phyloP scores from a whole-genome alignment of 2,329 filamentous ascomycete genomes.

The Metarhizium rileyi region DNA sequence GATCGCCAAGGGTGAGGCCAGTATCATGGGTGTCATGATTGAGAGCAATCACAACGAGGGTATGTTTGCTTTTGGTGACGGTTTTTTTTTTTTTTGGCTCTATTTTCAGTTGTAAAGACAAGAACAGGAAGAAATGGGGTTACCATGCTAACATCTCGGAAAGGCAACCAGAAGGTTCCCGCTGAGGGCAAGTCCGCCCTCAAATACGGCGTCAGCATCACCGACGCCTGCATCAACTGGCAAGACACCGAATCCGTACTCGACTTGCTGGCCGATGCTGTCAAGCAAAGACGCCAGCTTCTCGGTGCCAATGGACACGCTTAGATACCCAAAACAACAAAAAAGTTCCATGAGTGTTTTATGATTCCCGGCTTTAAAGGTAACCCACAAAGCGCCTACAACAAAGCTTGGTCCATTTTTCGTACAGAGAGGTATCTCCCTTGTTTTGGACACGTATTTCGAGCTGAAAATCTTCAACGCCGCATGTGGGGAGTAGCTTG shows the following conservation, averaged over 20 bases:
- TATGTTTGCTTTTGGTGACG: constrained; percentile 25
- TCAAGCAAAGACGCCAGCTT: constrained; percentile 30
- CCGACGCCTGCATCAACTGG: constrained; percentile 95
- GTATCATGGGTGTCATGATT: constrained; percentile 97
- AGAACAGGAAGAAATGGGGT: neutral
- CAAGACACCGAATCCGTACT: constrained; percentile 76
- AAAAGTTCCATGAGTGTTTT: constrained; percentile 1
- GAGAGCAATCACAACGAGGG: constrained; percentile 96
- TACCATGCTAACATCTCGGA: neutral
- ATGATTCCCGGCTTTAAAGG: neutral
- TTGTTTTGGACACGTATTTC: neutral
- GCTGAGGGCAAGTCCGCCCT: constrained; percentile 74
- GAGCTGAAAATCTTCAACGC: neutral
- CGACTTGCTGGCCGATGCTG: constrained; percentile 67
- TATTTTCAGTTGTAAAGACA: neutral
- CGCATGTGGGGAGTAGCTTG: neutral
- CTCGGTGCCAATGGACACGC: constrained; percentile 13
- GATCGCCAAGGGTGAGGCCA: constrained; percentile 72
- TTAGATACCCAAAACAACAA: neutral
- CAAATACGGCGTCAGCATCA: constrained; percentile 93
- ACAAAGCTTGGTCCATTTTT: neutral
- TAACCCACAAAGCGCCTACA: neutral
- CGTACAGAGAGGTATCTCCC: neutral
- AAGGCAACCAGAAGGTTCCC: constrained; percentile 83
- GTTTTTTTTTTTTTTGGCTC: neutral